A percentile compares a stretch with the other conserved stretches of the same genome.
Conservation (phyloP, 805 yeast species). For the Ogataea methanolica region DNA sequence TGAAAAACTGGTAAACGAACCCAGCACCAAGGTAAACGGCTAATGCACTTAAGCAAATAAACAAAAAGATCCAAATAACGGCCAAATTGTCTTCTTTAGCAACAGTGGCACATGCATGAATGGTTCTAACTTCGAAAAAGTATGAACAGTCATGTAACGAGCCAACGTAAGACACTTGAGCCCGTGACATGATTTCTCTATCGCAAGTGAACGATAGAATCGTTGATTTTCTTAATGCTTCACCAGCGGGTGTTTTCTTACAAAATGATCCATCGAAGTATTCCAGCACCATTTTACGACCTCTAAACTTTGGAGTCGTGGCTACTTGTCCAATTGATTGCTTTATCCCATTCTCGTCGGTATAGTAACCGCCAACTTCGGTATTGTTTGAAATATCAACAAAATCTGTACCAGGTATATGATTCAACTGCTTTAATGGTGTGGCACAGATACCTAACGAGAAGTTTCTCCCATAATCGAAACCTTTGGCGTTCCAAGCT, state of each 20-base stretch:
- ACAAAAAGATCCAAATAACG: conserved; percentile 59
- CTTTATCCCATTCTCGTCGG: conserved; percentile 38
- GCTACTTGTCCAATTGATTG: conserved; percentile 60
- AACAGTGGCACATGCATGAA: conserved; percentile 82
- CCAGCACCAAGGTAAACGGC: conserved; percentile 42
- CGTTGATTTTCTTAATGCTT: conserved; percentile 54
- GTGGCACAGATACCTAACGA: conserved; percentile 68
- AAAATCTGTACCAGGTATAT: conserved; percentile 27
- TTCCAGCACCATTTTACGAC: conserved; percentile 63
- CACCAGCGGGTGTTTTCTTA: conserved; percentile 40
- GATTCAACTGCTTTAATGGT: conserved; percentile 33
- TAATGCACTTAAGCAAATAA: conserved; percentile 41
- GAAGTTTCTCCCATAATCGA: conserved; percentile 66
- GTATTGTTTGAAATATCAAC: conserved; percentile 33
- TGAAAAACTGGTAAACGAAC: conserved; percentile 31
- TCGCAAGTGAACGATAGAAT: conserved; percentile 74
- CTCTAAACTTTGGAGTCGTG: conserved; percentile 61
- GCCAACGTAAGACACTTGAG: conserved; percentile 66
- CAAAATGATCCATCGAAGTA: conserved; percentile 68
- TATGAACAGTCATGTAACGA: conserved; percentile 73
- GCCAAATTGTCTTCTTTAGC: conserved; percentile 60
- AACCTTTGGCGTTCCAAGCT: conserved; percentile 68
- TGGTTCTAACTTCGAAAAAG: conserved; percentile 78
- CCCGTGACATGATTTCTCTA: conserved; percentile 61
- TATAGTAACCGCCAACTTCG: conserved; percentile 54